phyloP scores from a whole-genome alignment of 1,284 basidiomycete species.

The Ceratobasidium theobromae region DNA sequence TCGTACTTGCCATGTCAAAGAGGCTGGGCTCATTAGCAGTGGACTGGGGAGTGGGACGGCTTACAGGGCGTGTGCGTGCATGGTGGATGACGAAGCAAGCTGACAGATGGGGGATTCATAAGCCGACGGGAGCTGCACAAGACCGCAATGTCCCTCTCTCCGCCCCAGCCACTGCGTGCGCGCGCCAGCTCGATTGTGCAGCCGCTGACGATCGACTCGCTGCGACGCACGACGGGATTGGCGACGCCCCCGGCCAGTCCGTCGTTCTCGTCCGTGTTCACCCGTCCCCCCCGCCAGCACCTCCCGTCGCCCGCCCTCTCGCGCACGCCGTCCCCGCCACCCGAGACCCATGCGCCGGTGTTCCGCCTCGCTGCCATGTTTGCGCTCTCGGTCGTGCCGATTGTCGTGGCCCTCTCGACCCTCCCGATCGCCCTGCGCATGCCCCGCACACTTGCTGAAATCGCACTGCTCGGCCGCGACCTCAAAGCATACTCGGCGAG shows the following conservation, averaged over 20 bases:
- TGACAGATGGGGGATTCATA: background rate
- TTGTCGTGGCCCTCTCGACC: slow-evolving; percentile 54
- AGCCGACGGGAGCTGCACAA: no score
- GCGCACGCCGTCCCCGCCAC: slow-evolving; percentile 1
- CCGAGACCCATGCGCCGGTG: slow-evolving; percentile 23
- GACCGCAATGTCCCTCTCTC: slow-evolving; percentile 19
- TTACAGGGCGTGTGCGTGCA: slow-evolving; percentile 13
- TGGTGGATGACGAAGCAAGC: background rate
- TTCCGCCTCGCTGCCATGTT: slow-evolving; percentile 32
- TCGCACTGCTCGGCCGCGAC: slow-evolving; percentile 70
- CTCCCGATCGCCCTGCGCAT: slow-evolving; percentile 64
- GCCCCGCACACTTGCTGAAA: slow-evolving; percentile 71
- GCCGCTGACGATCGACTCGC: slow-evolving; percentile 23
- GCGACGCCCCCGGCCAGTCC: no score
- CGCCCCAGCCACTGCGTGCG: slow-evolving; percentile 26
- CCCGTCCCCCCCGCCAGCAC: slow-evolving; percentile 4
- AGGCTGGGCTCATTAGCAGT: slow-evolving; percentile 1
- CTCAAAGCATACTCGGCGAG: slow-evolving; percentile 65
- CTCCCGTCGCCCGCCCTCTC: slow-evolving; percentile 21
- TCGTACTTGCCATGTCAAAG: slow-evolving; percentile 25
- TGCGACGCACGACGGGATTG: background rate
- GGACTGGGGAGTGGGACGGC: background rate
- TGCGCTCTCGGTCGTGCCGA: slow-evolving; percentile 37
- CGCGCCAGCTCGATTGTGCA: slow-evolving; percentile 18
- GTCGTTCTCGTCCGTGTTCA: slow-evolving; percentile 25